Percentiles rank a stretch among this genome's conserved stretches.
phyloP scores from a whole-genome alignment of 345 rosid species.

The Excoecaria agallocha region DNA sequence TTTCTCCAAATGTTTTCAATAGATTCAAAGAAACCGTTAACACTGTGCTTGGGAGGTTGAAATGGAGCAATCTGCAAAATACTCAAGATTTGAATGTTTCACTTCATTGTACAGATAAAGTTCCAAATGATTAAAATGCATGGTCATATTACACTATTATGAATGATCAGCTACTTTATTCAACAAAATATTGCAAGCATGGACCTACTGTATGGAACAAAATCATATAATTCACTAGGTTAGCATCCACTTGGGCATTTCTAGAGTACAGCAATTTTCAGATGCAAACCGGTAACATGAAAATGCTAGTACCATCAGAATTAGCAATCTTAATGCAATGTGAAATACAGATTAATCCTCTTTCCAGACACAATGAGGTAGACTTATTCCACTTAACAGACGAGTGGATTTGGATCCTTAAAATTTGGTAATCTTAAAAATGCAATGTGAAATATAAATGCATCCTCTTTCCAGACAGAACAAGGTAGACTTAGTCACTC shows the following conservation, averaged over 20 bases:
- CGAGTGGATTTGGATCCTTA: too few relatives aligned
- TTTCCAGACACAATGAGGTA: too few relatives aligned
- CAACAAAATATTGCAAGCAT: not conserved
- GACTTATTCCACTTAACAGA: too few relatives aligned
- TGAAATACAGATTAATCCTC: too few relatives aligned
- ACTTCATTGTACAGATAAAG: not conserved
- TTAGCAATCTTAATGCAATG: too few relatives aligned
- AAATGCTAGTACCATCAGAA: not conserved
- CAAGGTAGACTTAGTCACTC: not conserved
- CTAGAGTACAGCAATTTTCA: not conserved
- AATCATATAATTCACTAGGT: not conserved
- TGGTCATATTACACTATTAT: not conserved
- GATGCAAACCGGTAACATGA: not conserved
- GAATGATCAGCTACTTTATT: not conserved
- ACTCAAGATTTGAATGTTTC: constrained; percentile 6
- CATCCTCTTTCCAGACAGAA: too few relatives aligned
- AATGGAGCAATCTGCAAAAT: constrained; percentile 65
- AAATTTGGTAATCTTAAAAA: too few relatives aligned
- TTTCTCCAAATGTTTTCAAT: constrained; percentile 50
- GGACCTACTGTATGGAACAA: not conserved
- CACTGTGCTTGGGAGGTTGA: constrained; percentile 52
- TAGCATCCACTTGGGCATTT: not conserved
- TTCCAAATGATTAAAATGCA: not conserved
- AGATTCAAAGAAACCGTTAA: constrained; percentile 66
- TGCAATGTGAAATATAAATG: not conserved